Percentiles rank a stretch among this genome's conserved stretches.
These are phyloP conservation scores for Fusarium lateritium DNA, from an alignment of 2,329 filamentous ascomycete genomes.

Conservation along the genomic window DNA sequence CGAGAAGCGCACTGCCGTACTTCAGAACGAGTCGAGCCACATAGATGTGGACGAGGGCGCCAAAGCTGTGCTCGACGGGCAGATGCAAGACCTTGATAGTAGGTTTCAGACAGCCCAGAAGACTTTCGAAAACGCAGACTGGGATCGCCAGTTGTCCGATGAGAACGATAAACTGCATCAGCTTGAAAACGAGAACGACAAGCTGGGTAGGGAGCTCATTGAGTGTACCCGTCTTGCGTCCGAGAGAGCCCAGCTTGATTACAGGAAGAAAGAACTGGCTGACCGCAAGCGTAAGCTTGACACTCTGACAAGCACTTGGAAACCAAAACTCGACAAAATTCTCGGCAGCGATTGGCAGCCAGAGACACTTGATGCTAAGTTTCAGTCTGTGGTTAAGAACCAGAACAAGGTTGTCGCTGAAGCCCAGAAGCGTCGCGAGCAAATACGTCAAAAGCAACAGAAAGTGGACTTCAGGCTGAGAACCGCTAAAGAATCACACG, in stretches of 20 bases:
- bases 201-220: slow-evolving; percentile 83
- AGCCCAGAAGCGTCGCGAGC: slow-evolving; percentile 79
- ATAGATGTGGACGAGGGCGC: slow-evolving; percentile 89
- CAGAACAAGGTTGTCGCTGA: slow-evolving; percentile 73
- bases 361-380: slow-evolving; percentile 78
- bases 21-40: slow-evolving; percentile 78
- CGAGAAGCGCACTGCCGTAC: slow-evolving; percentile 75
- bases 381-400: slow-evolving; percentile 72
- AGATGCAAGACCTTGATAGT: slow-evolving; percentile 77
- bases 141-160: slow-evolving; percentile 78
- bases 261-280: slow-evolving; percentile 83
- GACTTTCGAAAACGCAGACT: slow-evolving; percentile 74
- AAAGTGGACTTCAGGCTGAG: slow-evolving; percentile 82
- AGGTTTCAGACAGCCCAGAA: slow-evolving; percentile 73
- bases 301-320: slow-evolving; percentile 83
- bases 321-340: slow-evolving; percentile 75
- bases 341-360: slow-evolving; percentile 78
- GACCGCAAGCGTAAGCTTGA: slow-evolving; percentile 82
- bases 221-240: slow-evolving; percentile 86
- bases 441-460: slow-evolving; percentile 78
- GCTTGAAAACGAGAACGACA: slow-evolving; percentile 80
- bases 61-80: slow-evolving; percentile 82
- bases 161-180: slow-evolving; percentile 76
- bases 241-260: slow-evolving; percentile 87
- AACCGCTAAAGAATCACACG: slow-evolving; percentile 73